A percentile compares a stretch with the other conserved stretches of the same genome.
phyloP scores from a whole-genome alignment of 176 grass and related monocot species.

The Hordeum marinum region DNA sequence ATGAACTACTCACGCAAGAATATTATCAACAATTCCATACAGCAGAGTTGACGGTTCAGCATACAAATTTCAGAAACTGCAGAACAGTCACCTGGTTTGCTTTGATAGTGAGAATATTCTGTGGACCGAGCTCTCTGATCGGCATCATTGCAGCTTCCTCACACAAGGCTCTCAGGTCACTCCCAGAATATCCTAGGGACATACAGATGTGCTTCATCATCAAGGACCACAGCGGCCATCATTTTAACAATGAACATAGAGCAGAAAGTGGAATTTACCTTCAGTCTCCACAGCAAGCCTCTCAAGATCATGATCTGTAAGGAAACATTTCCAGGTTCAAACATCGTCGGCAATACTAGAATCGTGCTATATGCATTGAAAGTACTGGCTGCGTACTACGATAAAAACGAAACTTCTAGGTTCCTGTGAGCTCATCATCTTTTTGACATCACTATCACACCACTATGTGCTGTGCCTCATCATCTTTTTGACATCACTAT shows the following conservation, averaged over 20 bases:
- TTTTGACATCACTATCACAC: background rate
- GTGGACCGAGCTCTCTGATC: constrained; percentile 83
- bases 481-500: background rate
- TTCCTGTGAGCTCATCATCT: background rate
- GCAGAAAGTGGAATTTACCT: constrained; percentile 47
- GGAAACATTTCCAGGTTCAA: constrained; percentile 4
- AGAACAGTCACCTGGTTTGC: constrained; percentile 63
- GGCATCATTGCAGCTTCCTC: constrained; percentile 99
- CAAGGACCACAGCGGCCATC: constrained; percentile 2
- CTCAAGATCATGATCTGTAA: constrained; percentile 68
- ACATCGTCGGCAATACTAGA: background rate
- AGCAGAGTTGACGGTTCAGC: too few relatives aligned
- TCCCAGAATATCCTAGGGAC: constrained; percentile 86
- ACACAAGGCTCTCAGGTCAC: constrained; percentile 86
- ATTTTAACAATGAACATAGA: constrained; percentile 11
- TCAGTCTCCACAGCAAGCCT: constrained; percentile 76
- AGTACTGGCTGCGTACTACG: background rate
- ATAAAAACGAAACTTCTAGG: background rate
- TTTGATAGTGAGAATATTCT: constrained; percentile 82
- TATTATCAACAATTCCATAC: background rate
- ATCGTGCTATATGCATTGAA: background rate
- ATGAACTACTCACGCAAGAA: background rate
- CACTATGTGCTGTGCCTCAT: background rate
- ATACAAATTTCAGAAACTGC: background rate
- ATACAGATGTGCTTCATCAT: background rate